These are phyloP conservation scores for Penicillium lagena DNA, from an alignment of 495 filamentous ascomycete genomes.

Conservation along the genomic window DNA sequence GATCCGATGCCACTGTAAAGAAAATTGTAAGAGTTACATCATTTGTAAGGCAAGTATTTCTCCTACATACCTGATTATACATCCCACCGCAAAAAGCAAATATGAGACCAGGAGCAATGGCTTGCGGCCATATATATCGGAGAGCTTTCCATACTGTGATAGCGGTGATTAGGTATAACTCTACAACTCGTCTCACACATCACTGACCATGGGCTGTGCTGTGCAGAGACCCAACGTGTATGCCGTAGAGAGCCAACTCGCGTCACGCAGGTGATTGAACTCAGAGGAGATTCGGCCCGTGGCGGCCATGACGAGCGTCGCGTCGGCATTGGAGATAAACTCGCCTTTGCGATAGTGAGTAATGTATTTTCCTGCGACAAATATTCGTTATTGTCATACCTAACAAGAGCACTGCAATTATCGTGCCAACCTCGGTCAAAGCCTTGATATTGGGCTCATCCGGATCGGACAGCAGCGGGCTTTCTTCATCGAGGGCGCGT, in stretches of 20 bases:
- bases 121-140: slow-evolving; percentile 42
- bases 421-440: slow-evolving; percentile 19
- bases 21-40: neutral
- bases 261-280: slow-evolving; percentile 52
- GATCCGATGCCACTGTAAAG: slow-evolving; percentile 41
- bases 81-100: slow-evolving; percentile 35
- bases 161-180: no score
- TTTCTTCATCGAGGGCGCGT: slow-evolving; percentile 18
- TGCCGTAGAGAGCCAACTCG: slow-evolving; percentile 62
- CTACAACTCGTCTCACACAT: no score
- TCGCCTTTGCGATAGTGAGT: slow-evolving; percentile 37
- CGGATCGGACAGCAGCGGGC: slow-evolving; percentile 3
- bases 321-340: slow-evolving; percentile 58
- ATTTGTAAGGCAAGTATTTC: neutral
- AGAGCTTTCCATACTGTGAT: slow-evolving; percentile 37
- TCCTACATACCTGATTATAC: slow-evolving; percentile 25
- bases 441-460: slow-evolving; percentile 3
- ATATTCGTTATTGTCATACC: slow-evolving; percentile 12
- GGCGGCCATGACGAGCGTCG: slow-evolving; percentile 56
- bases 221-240: slow-evolving; percentile 55
- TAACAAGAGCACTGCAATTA: slow-evolving; percentile 30
- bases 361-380: no score
- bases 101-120: slow-evolving; percentile 33
- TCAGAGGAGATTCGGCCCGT: slow-evolving; percentile 59
- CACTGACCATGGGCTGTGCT: slow-evolving; percentile 46